Evolutionary conservation across 1,284 basidiomycete genomes (phyloP), one percentile per base, ranked within the genome.

Genomic region (Austropuccinia psidii): DNA sequence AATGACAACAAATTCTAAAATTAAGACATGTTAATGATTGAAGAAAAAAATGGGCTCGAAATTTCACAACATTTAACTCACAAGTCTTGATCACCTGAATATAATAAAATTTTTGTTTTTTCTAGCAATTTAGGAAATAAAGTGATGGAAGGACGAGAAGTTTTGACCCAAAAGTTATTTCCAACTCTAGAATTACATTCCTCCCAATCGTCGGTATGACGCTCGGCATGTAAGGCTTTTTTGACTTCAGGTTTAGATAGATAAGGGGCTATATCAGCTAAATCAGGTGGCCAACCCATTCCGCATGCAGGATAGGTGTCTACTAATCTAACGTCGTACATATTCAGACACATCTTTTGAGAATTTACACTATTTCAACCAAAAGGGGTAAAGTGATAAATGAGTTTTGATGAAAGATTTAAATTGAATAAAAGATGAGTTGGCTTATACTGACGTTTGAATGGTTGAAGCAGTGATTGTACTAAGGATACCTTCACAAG

Each of bases 221-320:
- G 85, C 0, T 82, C 82, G 0, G 95, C 95, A 79, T 98, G 94
- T 4, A 99, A 82, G 0, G 93, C 90, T 0, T 77, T 78, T 17
- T 92, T 85, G 58, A 98, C 95, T 76, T 95, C 93, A 11, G 82
- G 77, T 15, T 90, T 92, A 31, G 85, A 86, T 15, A 99, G 86
- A 79, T 94, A 97, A 3, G 83, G 82, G 50, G 88, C 89, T 45
- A 97, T 85, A 58, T 89, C 87, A 9, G 84, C 81, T 29, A 98
- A 85, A 76, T 93, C 91, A n/a, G 89, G 88, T 4, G 95, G 95
- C 95, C 95, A 99, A 81, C 95, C 95, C 91, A 98, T 91, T 0
- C 95, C 95, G 81, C 95, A 99, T 2, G 87, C 88, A n/a, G 94
- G 94, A 57, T 81, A 83, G 15, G 85, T 85, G 80, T 99, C 96